Evolutionary conservation across 352 stramenopile genomes (phyloP), one percentile per base, ranked within the genome.

Genomic region (Peronospora destructor): DNA sequence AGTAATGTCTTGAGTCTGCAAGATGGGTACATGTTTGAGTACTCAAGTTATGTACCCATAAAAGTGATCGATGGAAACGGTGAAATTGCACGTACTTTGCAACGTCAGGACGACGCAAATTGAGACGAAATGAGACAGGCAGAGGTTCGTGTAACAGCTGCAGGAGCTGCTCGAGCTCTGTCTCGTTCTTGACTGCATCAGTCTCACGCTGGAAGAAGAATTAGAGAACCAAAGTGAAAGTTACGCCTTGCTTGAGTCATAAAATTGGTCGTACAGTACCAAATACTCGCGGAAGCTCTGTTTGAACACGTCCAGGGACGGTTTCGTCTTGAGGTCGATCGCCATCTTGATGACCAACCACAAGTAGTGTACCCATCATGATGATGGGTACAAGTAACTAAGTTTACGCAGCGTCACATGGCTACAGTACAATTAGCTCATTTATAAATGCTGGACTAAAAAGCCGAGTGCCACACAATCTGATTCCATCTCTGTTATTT

Each of bases 201-300:
- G 80, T 84, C 49, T 84, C 73, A 29, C 60, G 66, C 82, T 90
- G 39, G 0, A 14, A 12, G 10, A 25, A 34, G 28, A 37, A 37
- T 13, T 1, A 29, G 13, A 14, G 5, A 29, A 44, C 1, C n/a
- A 39, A 6, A 21, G 32, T 50, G 13, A 50, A 14, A 36, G 6
- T 19, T 11, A 28, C 11, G 4, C 11, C 13, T 45, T 54, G 23
- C 4, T 23, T 4, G 4, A 6, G 4, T 38, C 6, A 21, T 38
- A 6, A 13, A 23, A 6, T n/a, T 7, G 40, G 45, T 26, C 21
- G 12, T 33, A 3, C 16, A 42, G 42, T 49, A 76, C 61, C 57
- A 79, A 36, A 34, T 73, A 93, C 61, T 93, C 82, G 57, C 74
- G 76, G 66, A 93, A 91, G 56, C 76, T 88, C 50, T 84, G 70